These are phyloP conservation scores for Camellia sinensis DNA, from an alignment of 148 eudicot species.

Conservation along the genomic window DNA sequence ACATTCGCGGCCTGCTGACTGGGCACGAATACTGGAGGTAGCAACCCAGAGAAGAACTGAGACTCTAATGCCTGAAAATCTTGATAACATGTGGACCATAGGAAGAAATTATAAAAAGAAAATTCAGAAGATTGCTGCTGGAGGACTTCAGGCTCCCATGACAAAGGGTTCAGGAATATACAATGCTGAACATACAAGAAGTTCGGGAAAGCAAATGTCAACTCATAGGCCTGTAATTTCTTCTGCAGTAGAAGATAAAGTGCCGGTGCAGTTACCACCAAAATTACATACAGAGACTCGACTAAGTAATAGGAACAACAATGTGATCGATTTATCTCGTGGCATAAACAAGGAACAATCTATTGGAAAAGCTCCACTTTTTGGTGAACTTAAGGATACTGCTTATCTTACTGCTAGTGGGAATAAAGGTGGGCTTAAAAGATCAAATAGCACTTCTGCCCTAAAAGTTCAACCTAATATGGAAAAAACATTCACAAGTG, in stretches of 20 bases:
- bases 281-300: slow-evolving; percentile 33
- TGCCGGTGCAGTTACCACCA: slow-evolving; percentile 25
- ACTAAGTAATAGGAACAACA: slow-evolving; percentile 25
- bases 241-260: slow-evolving; percentile 28
- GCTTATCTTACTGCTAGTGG: slow-evolving; percentile 29
- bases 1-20: neutral
- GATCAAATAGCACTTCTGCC: slow-evolving; percentile 86
- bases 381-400: slow-evolving; percentile 26
- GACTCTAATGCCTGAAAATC: slow-evolving; percentile 96
- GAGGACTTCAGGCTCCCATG: slow-evolving; percentile 33
- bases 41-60: slow-evolving; percentile 96
- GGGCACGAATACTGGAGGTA: slow-evolving; percentile 86
- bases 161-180: slow-evolving; percentile 18
- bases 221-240: slow-evolving; percentile 18
- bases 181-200: slow-evolving; percentile 12
- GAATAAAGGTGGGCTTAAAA: slow-evolving; percentile 53
- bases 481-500: slow-evolving; percentile 35
- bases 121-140: slow-evolving; percentile 41
- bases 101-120: slow-evolving; percentile 91
- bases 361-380: slow-evolving; percentile 21
- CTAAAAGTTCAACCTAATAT: slow-evolving; percentile 38
- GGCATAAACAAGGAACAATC: slow-evolving; percentile 24
- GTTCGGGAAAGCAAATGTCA: slow-evolving; percentile 23
- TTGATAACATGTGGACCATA: slow-evolving; percentile 95
- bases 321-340: slow-evolving; percentile 20